Base-by-base conservation (phyloP, 768 basidiomycete genomes). In the Gyrodon lividus region DNA sequence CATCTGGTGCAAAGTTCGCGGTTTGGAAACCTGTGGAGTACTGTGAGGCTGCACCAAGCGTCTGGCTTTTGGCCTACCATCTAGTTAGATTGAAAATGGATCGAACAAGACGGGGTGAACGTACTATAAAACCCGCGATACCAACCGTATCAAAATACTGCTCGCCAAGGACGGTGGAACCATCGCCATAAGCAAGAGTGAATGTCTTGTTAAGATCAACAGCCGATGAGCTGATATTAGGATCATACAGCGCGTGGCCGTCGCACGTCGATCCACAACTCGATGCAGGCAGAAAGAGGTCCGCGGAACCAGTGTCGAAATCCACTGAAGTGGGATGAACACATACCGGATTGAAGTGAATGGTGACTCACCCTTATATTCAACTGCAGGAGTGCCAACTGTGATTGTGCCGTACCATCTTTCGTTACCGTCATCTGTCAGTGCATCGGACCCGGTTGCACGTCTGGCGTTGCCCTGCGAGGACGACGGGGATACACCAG, bases 131-230 rank as follows among this genome's bases (percentile, higher is more conserved):
- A 14, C 71, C 72, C n/a, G 62, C 68, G 31, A 79, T 54, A 30
- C 55, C 58, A n/a, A 79, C 73, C 1, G 60, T 64, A 50, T 79
- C 78, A 19, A 63, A 23, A 23, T 73, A 78, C 23, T 74, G 58
- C 30, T 62, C 55, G 2, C 79, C 78, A 17, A 51, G 46, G 14
- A 75, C 73, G 6, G 62, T 57, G 4, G 74, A 75, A 5, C 74
- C 73, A 50, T 80, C 77, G 2, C 72, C 77, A 45, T 78, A 81
- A 23, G 44, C 0, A 22, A 79, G 66, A 1, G 54, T 48, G 59
- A 79, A 77, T 0, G 28, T 51, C 16, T 52, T 34, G 19, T 57
- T 28, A 33, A 61, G 46, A 50, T 65, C 48, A 8, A 48, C 41
- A 20, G 71, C 60, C 0, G 74, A 66, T 2, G 68, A 64, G 9